Evolutionary conservation across 441 rosid genomes (phyloP).

Genomic region (California macrophylla): DNA sequence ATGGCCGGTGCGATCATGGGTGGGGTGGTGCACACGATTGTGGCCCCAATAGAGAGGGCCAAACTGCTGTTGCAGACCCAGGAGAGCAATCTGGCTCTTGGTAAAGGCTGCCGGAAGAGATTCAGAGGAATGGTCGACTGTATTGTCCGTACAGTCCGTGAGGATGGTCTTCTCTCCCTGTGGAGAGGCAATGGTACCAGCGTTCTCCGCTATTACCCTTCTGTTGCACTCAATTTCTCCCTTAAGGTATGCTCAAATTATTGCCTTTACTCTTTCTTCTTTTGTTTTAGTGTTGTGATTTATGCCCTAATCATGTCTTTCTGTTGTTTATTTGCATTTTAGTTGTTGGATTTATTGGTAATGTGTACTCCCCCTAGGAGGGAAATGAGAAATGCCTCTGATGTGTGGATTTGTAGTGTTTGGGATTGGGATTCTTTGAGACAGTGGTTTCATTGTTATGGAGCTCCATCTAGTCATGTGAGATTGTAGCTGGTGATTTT

Average conservation of each 20-base stretch:
- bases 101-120: slow-evolving; percentile 43
- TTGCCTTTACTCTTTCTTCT: background rate
- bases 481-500: slow-evolving; percentile 7
- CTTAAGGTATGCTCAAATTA: slow-evolving; percentile 43
- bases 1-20: slow-evolving; percentile 90
- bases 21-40: slow-evolving; percentile 86
- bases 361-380: background rate
- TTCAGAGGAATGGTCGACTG: slow-evolving; percentile 89
- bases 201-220: slow-evolving; percentile 85
- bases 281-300: background rate
- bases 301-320: too few species aligned
- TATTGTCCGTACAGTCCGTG: slow-evolving; percentile 60
- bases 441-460: background rate
- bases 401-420: background rate
- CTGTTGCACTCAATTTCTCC: slow-evolving; percentile 95
- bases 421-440: background rate
- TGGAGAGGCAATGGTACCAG: slow-evolving; percentile 98
- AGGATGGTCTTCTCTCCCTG: slow-evolving; percentile 72
- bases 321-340: too few species aligned
- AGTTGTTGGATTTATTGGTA: background rate
- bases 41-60: slow-evolving; percentile 88
- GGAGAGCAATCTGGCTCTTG: slow-evolving; percentile 78
- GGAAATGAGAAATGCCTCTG: background rate
- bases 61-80: slow-evolving; percentile 84
- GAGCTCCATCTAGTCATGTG: slow-evolving; percentile 3